Evolutionary conservation across 352 stramenopile genomes (phyloP), one percentile per base, ranked within the genome.

Genomic region (Phytophthora parvispora): DNA sequence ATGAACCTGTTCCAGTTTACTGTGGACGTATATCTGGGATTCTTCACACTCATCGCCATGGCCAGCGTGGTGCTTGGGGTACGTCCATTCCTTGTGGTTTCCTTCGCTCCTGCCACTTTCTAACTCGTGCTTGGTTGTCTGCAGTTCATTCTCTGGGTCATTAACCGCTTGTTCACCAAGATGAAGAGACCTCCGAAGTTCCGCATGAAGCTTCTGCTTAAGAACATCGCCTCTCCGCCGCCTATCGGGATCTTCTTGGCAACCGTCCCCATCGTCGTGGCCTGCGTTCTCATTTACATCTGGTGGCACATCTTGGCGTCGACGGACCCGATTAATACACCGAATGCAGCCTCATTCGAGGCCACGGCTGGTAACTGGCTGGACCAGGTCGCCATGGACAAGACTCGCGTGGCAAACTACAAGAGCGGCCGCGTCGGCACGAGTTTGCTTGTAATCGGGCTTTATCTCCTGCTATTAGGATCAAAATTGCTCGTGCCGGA

Each of bases 1-100:
- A 91, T 99, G 53, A 99, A 99, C 65, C 76, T 86, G 8, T 99
- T 99, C 72, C 91, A 99, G 75, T 99, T 99, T 69, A 91, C 86
- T 0, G 85, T 90, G 25, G 86, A 95, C 62, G 90, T 99, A 3
- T 99, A 99, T 65, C 77, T 99, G 15, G 72, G 97, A 8, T 97
- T 99, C 58, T 99, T 98, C 69, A 92, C 84, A 12, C 71, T 98
- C 31, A 89, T 99, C 10, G 97, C 96, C 27, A 60, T 98, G 24
- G 51, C 94, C 6, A 95, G 91, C 43, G 90, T 97, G 57, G 74
- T 95, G 10, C 86, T 98, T 52, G 94, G 91, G 52, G 86, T 96
- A 80, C 52, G 76, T 81, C n/a, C n/a, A n/a, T n/a, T n/a, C n/a
- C n/a, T n/a, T n/a, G n/a, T n/a, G n/a, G n/a, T n/a, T 13, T 24